Percentiles rank a stretch among this genome's conserved stretches.
phyloP scores from a whole-genome alignment of 169 alveolate species.

The Plasmodium ovale region DNA sequence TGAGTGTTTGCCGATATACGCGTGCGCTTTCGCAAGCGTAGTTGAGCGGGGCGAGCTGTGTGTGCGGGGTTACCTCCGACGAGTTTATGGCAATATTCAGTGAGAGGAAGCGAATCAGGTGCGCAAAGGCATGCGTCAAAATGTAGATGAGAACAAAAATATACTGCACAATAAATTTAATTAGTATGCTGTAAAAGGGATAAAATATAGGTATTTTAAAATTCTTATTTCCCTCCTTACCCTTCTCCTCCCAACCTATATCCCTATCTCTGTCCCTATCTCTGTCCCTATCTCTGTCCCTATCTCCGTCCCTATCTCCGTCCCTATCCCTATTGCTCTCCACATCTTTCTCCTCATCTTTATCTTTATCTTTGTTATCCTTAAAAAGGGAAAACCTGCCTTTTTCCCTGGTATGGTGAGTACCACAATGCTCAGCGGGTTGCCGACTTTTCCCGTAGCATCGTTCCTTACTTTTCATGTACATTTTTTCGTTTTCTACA shows the following conservation, averaged over 20 bases:
- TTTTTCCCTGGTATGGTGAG: neutral
- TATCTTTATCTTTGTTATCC: conserved; percentile 26
- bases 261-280: no score
- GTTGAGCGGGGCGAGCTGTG: no score
- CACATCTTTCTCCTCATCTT: conserved; percentile 1
- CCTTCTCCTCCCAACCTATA: no score
- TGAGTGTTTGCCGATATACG: neutral
- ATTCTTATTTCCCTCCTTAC: conserved; percentile 14
- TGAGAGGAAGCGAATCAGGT: conserved; percentile 89
- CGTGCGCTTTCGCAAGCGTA: neutral
- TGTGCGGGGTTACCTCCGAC: conserved; percentile 88
- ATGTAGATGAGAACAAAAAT: conserved; percentile 81
- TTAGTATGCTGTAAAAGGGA: conserved; percentile 57
- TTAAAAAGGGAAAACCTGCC: conserved; percentile 9
- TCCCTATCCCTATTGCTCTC: no score
- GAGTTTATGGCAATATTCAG: conserved; percentile 92
- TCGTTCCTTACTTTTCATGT: neutral
- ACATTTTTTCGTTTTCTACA: neutral
- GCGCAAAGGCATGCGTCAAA: conserved; percentile 88
- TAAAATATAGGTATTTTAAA: conserved; percentile 69
- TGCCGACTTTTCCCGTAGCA: neutral
- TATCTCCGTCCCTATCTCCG: no score
- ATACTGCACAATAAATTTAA: conserved; percentile 66
- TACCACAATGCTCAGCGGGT: neutral
- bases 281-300: no score